These are phyloP conservation scores for Helicocarpus griseus DNA, from an alignment of 2,329 filamentous ascomycete species.

Conservation along the genomic window DNA sequence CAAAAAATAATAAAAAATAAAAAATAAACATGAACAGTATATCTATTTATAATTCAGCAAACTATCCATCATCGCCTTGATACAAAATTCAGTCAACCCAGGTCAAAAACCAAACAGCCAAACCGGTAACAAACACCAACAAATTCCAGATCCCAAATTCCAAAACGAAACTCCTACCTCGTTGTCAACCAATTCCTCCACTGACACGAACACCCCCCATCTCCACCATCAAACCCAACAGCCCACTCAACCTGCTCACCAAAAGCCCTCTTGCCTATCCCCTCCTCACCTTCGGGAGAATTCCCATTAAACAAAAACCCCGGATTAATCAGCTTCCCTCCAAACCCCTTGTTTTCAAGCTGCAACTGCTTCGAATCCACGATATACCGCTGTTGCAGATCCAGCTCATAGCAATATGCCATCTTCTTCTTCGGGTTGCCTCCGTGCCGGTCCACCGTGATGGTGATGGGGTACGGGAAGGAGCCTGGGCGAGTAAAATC, in stretches of 20 bases:
- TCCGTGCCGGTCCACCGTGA: conserved; percentile 52
- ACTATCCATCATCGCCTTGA: too few relatives aligned
- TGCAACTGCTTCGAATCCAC: conserved; percentile 39
- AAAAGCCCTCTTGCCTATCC: conserved; percentile 7
- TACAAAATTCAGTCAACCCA: too few relatives aligned
- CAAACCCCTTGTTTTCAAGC: conserved; percentile 43
- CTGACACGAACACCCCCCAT: conserved; percentile 49
- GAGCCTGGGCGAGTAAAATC: conserved; percentile 45
- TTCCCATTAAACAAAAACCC: conserved; percentile 35
- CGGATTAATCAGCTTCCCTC: conserved; percentile 43
- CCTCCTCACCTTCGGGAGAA: conserved; percentile 11
- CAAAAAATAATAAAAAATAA: neutral
- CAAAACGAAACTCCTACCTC: neutral
- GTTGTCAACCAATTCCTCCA: conserved; percentile 46
- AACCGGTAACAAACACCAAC: too few relatives aligned
- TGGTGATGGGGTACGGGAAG: conserved; percentile 52
- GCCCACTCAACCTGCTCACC: conserved; percentile 8
- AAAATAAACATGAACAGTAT: neutral
- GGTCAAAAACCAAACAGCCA: too few relatives aligned
- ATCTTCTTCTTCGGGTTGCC: conserved; percentile 45
- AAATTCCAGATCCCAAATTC: too few relatives aligned
- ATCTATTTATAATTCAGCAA: neutral
- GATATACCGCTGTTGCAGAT: conserved; percentile 36
- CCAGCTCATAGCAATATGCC: conserved; percentile 51
- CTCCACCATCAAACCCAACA: conserved; percentile 45